phyloP scores from a whole-genome alignment of 202 grass and related monocot species.

The Dendrocalamus latiflorus region DNA sequence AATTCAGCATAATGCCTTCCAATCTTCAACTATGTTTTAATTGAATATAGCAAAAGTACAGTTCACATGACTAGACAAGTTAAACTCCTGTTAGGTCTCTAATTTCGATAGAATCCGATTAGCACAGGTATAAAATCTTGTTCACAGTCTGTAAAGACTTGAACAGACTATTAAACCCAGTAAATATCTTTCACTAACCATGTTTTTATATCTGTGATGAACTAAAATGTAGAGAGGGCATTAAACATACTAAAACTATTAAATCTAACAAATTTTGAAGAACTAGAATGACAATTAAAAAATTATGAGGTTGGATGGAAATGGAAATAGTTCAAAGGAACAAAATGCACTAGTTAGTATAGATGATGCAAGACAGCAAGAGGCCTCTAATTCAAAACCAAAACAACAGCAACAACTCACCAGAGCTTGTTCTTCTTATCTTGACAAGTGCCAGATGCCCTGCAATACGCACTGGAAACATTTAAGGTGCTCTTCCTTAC shows the following conservation, averaged over 20 bases:
- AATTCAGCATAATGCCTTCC: not conserved
- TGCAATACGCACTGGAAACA: not conserved
- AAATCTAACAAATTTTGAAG: not conserved
- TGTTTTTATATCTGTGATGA: constrained; percentile 11
- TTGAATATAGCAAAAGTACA: not conserved
- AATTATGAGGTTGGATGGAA: not conserved
- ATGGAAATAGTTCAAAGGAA: constrained; percentile 14
- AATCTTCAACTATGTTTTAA: not conserved
- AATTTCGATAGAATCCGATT: not conserved
- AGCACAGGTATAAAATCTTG: not conserved
- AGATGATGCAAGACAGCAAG: not conserved
- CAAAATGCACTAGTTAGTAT: not conserved
- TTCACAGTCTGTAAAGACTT: not conserved
- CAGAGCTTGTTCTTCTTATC: too few species aligned
- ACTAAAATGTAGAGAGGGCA: not conserved
- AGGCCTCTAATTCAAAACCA: not conserved
- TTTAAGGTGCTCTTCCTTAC: not conserved
- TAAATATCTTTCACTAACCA: not conserved
- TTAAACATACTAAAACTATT: constrained; percentile 4
- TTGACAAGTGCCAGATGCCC: not conserved
- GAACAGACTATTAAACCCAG: not conserved
- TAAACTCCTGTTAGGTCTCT: not conserved
- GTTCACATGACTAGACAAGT: not conserved
- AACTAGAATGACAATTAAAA: not conserved
- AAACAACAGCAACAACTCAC: not conserved